Conservation (phyloP, 495 filamentous ascomycete genomes). For the Lasiosphaeriaceae sp. region DNA sequence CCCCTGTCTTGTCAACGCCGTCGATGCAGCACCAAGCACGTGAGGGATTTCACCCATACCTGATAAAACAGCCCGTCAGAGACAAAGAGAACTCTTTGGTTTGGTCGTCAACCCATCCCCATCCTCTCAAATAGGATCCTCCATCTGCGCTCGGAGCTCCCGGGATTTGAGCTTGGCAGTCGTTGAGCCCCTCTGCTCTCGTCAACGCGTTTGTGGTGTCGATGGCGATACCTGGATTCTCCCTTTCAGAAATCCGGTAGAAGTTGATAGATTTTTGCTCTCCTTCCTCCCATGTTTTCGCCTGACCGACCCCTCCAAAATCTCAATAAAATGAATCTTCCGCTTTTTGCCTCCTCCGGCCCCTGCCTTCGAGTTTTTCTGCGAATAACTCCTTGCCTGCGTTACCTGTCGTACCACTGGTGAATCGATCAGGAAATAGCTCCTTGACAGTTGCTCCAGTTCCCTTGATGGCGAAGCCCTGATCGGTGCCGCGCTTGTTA, state of each 20-base stretch:
- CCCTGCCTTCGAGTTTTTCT: conserved; percentile 44
- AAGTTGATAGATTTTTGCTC: too few species aligned
- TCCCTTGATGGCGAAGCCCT: conserved; percentile 66
- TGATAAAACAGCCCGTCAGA: not conserved
- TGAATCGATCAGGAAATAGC: conserved; percentile 64
- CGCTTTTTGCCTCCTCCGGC: conserved; percentile 45
- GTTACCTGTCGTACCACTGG: conserved; percentile 40
- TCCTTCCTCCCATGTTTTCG: too few species aligned
- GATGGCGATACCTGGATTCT: too few species aligned
- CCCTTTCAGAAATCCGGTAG: too few species aligned
- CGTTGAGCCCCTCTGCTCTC: too few species aligned
- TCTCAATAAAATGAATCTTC: conserved; percentile 50
- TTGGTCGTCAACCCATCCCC: not conserved
- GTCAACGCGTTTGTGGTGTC: too few species aligned
- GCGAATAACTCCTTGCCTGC: conserved; percentile 69
- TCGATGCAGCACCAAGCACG: not conserved
- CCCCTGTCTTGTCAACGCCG: too few species aligned
- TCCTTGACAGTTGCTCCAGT: conserved; percentile 57
- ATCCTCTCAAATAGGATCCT: not conserved
- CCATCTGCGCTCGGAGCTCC: too few species aligned
- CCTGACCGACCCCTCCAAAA: too few species aligned
- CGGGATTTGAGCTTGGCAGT: too few species aligned
- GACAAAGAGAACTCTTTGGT: not conserved
- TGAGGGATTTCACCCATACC: not conserved
- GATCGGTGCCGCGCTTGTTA: conserved; percentile 40